Base-by-base conservation (phyloP, 169 alveolate genomes). In the Babesia sp. region DNA sequence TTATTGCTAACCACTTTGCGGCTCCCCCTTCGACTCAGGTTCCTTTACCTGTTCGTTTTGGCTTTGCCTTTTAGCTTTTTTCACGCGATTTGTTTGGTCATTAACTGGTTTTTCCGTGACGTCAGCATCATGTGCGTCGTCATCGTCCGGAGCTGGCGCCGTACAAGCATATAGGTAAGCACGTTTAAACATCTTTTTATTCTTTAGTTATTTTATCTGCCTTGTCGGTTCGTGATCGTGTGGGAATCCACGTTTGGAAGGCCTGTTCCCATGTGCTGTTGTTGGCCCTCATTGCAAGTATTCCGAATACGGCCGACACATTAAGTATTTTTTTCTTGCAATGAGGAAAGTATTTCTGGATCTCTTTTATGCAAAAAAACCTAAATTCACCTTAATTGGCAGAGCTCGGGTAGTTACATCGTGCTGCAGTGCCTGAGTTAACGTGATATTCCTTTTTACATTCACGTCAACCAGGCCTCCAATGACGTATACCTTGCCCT, bases 381-480 rank as follows among this genome's bases (percentile, higher is more conserved):
- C 24, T 8, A 3, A 16, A 12, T 46, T 59, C 33, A 81, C 89
- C 79, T 59, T 51, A 20, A 81, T 50, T 16, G 89, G 89, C 22
- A 81, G 74, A 3, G 67, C 53, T 36, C 70, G 29, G 1, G 74
- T 29, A 4, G 36, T 42, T 31, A 81, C n/a, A 18, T 79, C 84
- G 44, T 64, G 74, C 6, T 55, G 26, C 42, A 24, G 18, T 18
- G 83, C 79, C 53, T 81, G 84, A 29, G 31, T 48, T 42, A 59
- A 34, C 1, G 82, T 44, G 12, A 41, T 20, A 22, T 57, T 67
- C 85, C 58, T 81, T 39, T 71, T 71, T 11, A 71, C 74, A 63
- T 81, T 61, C 14, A 51, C 63, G 74, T 81, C 89, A 1, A 81
- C 89, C 18, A 81, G 39, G 18, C 89, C 89, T 18, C 89, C 89